These are phyloP conservation scores for Leishmania mexicana DNA, from an alignment of 208 protist genomes.

Conservation along the genomic window DNA sequence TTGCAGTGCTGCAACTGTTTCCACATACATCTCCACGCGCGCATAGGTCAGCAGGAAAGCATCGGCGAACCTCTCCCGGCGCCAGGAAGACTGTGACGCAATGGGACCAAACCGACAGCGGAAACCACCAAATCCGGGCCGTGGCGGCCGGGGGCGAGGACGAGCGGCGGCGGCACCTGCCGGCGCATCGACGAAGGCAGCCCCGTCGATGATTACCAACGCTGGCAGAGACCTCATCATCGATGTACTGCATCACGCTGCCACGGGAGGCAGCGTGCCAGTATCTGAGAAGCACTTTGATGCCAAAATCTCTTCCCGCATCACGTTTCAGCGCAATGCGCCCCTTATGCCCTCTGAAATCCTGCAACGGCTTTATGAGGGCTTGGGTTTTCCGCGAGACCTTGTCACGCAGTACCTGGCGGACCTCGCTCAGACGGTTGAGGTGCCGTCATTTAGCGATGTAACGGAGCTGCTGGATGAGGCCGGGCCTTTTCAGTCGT, in stretches of 20 bases:
- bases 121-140: slow-evolving; percentile 39
- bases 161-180: slow-evolving; percentile 22
- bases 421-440: slow-evolving; percentile 53
- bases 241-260: slow-evolving; percentile 89
- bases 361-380: slow-evolving; percentile 77
- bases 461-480: slow-evolving; percentile 70
- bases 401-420: slow-evolving; percentile 80
- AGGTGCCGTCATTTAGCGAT: slow-evolving; percentile 57
- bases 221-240: slow-evolving; percentile 82
- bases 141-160: slow-evolving; percentile 42
- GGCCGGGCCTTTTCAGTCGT: slow-evolving; percentile 63
- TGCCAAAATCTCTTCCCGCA: slow-evolving; percentile 42
- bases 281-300: slow-evolving; percentile 91
- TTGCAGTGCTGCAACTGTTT: neutral
- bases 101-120: slow-evolving; percentile 87
- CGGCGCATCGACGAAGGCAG: slow-evolving; percentile 19
- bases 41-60: neutral
- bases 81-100: neutral
- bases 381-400: slow-evolving; percentile 86
- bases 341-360: slow-evolving; percentile 74
- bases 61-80: neutral
- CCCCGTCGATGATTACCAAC: slow-evolving; percentile 75
- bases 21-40: neutral
- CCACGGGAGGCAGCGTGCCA: slow-evolving; percentile 73
- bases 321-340: slow-evolving; percentile 83